Evolutionary conservation across 306 rosid species (phyloP).

Genomic region (Casuarina equisetifolia): DNA sequence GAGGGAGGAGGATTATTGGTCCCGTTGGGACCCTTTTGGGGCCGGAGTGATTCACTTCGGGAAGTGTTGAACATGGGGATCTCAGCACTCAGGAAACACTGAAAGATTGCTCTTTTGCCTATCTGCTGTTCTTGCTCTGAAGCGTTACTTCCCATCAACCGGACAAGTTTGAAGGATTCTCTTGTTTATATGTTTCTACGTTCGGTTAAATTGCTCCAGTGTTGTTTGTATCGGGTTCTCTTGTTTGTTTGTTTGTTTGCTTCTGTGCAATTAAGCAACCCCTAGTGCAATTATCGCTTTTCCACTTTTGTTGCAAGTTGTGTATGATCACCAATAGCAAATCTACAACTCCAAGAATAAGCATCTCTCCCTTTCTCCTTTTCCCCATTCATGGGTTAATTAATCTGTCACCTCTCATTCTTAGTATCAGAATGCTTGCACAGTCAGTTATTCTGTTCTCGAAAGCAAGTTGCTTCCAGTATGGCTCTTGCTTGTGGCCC

Average conservation of each 20-base stretch:
- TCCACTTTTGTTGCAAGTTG: constrained; percentile 35
- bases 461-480: neutral
- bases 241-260: constrained; percentile 14
- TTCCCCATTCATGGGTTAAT: constrained; percentile 24
- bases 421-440: constrained; percentile 1
- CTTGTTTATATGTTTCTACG: constrained; percentile 27
- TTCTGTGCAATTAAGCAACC: constrained; percentile 22
- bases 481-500: constrained; percentile 15
- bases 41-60: constrained; percentile 43
- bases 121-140: constrained; percentile 31
- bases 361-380: constrained; percentile 29
- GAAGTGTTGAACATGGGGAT: constrained; percentile 31
- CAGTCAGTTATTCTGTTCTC: neutral
- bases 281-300: constrained; percentile 21
- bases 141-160: constrained; percentile 50
- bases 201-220: neutral
- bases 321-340: constrained; percentile 29
- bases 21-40: constrained; percentile 44
- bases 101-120: constrained; percentile 35
- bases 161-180: constrained; percentile 51
- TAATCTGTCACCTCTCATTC: constrained; percentile 26
- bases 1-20: constrained; percentile 44
- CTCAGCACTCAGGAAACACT: constrained; percentile 35
- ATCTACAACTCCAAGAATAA: constrained; percentile 28
- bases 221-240: constrained; percentile 15